Evolutionary conservation across 495 filamentous ascomycete genomes (phyloP), one percentile per base, ranked within the genome.

Genomic region (Chlorociboria aeruginascens): DNA sequence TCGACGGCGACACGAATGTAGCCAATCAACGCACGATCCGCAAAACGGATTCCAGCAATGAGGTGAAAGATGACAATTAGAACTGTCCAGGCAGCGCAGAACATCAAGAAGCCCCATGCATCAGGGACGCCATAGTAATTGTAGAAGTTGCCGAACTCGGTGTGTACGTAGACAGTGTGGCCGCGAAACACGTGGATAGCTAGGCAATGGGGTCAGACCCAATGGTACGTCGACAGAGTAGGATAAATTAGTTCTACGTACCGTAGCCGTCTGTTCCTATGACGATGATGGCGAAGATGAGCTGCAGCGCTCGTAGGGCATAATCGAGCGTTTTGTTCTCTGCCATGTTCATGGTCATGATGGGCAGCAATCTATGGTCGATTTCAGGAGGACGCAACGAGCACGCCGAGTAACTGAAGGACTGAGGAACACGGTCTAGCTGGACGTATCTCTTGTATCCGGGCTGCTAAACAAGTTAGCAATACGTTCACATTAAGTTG

Each of bases 71-170:
- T 52, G 53, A 59, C 53, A 17, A 31, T 35, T 36, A 59, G 38
- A 43, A 59, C 1, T 41, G 59, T 61, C 59, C 56, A 61, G 10
- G 2, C 53, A 50, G 59, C 59, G 32, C 59, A 61, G 51, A 61
- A 61, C 45, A 61, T 49, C 28, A 61, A 50, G 56, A 61, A 61
- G 48, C 59, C 50, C 56, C 56, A 61, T 45, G 53, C 53, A 49
- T 54, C 31, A 50, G 59, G 59, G 50, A 61, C 56, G 45, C 59
- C 56, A 36, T 29, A 31, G 48, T 59, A 55, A 49, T 47, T 42
- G 53, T 56, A 50, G 53, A 52, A 51, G 43, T 61, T 51, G 56
- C 59, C 59, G 50, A 33, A 55, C 13, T 50, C 46, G 51, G 54
- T 51, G 41, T 58, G 48, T 39, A 45, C 56, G 46, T 59, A 51